Evolutionary conservation across 2,329 filamentous ascomycete genomes (phyloP), one percentile per base, ranked within the genome.

Genomic region (Aspergillus persii): DNA sequence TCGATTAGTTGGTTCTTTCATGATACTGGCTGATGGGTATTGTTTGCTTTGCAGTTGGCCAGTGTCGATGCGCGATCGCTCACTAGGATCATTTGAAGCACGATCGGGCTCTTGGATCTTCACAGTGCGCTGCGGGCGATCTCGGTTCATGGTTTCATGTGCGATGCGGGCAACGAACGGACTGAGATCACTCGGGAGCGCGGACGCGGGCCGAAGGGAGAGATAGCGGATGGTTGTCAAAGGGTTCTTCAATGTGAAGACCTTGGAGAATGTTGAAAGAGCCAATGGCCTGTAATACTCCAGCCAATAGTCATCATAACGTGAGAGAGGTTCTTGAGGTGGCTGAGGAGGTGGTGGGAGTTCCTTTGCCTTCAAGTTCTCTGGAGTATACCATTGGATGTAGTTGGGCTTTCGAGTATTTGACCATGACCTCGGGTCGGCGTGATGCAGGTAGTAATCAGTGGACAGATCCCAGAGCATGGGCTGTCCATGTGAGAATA

Each of bases 381-480:
- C 81, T 0, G 90, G 88, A 0, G 87, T 95, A 73, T 87, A 98
- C 95, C 95, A 99, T 57, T 89, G 81, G 62, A 95, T 94, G 73
- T 99, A 99, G 71, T 90, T 86, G 33, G 87, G 84, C 15, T 81
- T 77, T 29, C 75, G 77, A 59, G 85, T 85, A 15, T 85, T 80
- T 2, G 88, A 83, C 85, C 90, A 94, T 4, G 83, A 81, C 54
- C 89, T 85, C 0, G 95, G 95, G 72, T 96, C 84, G 36, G 89
- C 87, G 69, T 99, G 94, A 70, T 99, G 95, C 6, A 99, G 86
- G 69, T 98, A 96, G 76, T 98, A 97, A 73, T 99, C 95, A 3
- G 92, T 96, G 2, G 89, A 83, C 7, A 99, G 83, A 71, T 99
- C 95, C 95, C 95, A 99, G 2, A 99, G 83, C 91, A 98, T 94